These are phyloP conservation scores for Aspergillus sergii DNA, from an alignment of 2,329 filamentous ascomycete species.

Conservation along the genomic window DNA sequence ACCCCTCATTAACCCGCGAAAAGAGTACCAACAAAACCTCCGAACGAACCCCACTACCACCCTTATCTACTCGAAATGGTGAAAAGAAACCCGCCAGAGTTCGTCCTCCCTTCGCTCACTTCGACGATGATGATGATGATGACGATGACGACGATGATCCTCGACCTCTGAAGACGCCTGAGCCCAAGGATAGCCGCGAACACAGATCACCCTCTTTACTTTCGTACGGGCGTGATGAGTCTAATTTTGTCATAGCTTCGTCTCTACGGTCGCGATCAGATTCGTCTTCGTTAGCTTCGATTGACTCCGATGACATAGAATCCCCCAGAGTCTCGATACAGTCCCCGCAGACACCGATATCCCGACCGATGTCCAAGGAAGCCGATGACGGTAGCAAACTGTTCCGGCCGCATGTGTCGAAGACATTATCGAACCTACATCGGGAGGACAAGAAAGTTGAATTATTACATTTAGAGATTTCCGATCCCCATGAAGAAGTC, in stretches of 20 bases:
- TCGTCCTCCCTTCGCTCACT: conserved; percentile 6
- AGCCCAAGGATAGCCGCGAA: conserved; percentile 12
- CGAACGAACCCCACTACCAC: conserved; percentile 15
- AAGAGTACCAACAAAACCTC: conserved; percentile 6
- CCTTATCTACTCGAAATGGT: conserved; percentile 13
- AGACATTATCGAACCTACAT: conserved; percentile 35
- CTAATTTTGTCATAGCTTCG: conserved; percentile 23
- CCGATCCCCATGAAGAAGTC: conserved; percentile 33
- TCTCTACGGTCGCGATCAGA: conserved; percentile 33
- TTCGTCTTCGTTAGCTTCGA: conserved; percentile 34
- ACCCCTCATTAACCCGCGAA: conserved; percentile 16
- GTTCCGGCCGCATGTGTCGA: conserved; percentile 34
- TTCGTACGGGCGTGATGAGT: conserved; percentile 23
- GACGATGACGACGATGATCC: neutral
- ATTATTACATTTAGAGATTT: conserved; percentile 40
- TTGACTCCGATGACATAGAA: conserved; percentile 28
- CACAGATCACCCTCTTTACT: conserved; percentile 18
- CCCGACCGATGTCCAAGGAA: conserved; percentile 41
- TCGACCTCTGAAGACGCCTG: neutral
- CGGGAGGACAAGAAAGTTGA: conserved; percentile 38
- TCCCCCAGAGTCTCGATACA: conserved; percentile 32
- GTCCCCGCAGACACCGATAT: conserved; percentile 38
- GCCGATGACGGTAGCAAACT: conserved; percentile 34
- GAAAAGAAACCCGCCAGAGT: conserved; percentile 12
- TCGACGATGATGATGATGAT: conserved; percentile 6